phyloP scores from a whole-genome alignment of 2,329 filamentous ascomycete species.

The Cercospora citrullina region DNA sequence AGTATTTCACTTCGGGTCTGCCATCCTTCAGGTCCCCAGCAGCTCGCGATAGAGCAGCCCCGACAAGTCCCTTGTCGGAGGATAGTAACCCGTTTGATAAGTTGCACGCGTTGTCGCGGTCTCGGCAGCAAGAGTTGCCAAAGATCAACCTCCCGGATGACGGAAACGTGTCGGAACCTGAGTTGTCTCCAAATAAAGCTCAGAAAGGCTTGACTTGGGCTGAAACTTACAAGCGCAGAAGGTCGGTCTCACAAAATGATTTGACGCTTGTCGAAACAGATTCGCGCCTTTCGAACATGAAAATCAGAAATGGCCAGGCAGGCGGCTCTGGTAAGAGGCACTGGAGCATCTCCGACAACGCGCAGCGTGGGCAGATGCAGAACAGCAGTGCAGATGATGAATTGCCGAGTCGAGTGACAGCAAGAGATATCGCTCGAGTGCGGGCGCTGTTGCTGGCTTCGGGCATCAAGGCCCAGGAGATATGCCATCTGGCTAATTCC shows the following conservation, averaged over 20 bases:
- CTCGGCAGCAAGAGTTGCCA: slow-evolving; percentile 49
- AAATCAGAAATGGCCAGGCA: slow-evolving; percentile 6
- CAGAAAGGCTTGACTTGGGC: slow-evolving; percentile 1
- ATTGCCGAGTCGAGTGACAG: slow-evolving; percentile 53
- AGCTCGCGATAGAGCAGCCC: slow-evolving; percentile 29
- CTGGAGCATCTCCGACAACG: slow-evolving; percentile 60
- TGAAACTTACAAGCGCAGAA: slow-evolving; percentile 33
- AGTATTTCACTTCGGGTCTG: slow-evolving; percentile 48
- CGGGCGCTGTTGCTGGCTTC: slow-evolving; percentile 75
- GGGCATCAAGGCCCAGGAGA: slow-evolving; percentile 86
- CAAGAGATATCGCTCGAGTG: slow-evolving; percentile 77
- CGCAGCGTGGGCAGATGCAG: slow-evolving; percentile 34
- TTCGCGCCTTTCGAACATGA: slow-evolving; percentile 11
- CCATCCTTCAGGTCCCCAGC: slow-evolving; percentile 55
- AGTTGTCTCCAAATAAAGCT: slow-evolving; percentile 17
- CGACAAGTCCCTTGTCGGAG: slow-evolving; percentile 19
- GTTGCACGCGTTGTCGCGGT: slow-evolving; percentile 44
- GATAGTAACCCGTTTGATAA: slow-evolving; percentile 45
- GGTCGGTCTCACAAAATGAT: slow-evolving; percentile 38
- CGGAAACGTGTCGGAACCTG: slow-evolving; percentile 37
- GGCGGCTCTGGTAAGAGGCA: slow-evolving; percentile 43
- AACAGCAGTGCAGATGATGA: slow-evolving; percentile 30
- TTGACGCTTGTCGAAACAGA: slow-evolving; percentile 21
- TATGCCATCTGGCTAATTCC: slow-evolving; percentile 64
- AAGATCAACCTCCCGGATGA: slow-evolving; percentile 51